Evolutionary conservation across 2,329 filamentous ascomycete genomes (phyloP).

Genomic region (Neurospora crassa): DNA sequence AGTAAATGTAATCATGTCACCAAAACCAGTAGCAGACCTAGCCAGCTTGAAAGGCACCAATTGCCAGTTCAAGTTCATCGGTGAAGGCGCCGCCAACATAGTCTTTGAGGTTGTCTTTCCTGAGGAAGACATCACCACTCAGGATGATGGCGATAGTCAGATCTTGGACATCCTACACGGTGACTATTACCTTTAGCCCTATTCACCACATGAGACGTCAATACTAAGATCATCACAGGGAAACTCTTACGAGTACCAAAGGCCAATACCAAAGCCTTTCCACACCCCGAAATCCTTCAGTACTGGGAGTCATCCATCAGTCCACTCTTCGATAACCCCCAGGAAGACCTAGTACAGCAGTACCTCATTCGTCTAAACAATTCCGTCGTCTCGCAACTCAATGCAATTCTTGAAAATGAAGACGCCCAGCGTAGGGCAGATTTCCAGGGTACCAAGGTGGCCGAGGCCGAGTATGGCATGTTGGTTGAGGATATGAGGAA

Average conservation of each 20-base stretch:
- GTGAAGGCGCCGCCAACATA: constrained; percentile 69
- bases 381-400: constrained; percentile 35
- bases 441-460: constrained; percentile 40
- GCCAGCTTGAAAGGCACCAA: not conserved
- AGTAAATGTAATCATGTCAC: not conserved
- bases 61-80: constrained; percentile 30
- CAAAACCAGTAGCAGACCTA: not conserved
- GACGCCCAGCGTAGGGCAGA: constrained; percentile 24
- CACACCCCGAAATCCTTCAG: constrained; percentile 29
- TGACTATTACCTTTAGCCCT: constrained; percentile 1
- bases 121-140: constrained; percentile 7
- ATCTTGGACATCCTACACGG: constrained; percentile 3
- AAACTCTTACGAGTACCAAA: constrained; percentile 55
- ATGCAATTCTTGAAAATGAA: constrained; percentile 42
- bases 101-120: constrained; percentile 49
- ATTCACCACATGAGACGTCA: not conserved
- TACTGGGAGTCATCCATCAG: constrained; percentile 43
- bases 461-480: constrained; percentile 51
- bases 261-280: constrained; percentile 37
- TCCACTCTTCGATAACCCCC: constrained; percentile 40
- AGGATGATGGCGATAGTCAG: not conserved
- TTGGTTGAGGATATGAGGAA: constrained; percentile 66
- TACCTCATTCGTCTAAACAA: constrained; percentile 38
- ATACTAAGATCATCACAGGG: constrained; percentile 20
- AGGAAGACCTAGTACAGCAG: constrained; percentile 44